These are phyloP conservation scores for Omphalotus guepiniiformis DNA, from an alignment of 768 basidiomycete species.

Conservation along the genomic window DNA sequence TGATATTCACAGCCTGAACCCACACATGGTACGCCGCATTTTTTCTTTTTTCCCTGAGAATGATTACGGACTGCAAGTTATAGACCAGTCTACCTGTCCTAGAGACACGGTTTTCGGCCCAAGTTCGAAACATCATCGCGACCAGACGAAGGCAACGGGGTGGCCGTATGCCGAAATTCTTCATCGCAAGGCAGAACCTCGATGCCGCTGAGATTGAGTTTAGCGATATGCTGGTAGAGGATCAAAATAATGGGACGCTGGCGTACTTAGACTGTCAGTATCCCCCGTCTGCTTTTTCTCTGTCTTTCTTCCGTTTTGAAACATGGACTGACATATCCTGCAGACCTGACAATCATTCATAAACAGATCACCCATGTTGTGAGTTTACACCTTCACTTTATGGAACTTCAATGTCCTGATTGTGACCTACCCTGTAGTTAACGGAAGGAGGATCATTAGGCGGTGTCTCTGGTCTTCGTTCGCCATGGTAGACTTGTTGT, in stretches of 20 bases:
- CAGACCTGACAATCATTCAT: conserved; percentile 47
- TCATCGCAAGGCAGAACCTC: conserved; percentile 86
- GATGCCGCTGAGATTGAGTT: conserved; percentile 95
- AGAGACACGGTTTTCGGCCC: conserved; percentile 71
- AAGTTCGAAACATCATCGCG: conserved; percentile 82
- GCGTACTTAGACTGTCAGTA: conserved; percentile 84
- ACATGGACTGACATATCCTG: conserved; percentile 5
- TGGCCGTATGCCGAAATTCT: conserved; percentile 50
- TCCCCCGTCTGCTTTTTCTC: neutral
- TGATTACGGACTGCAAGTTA: conserved; percentile 4
- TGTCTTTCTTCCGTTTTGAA: no score
- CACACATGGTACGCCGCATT: conserved; percentile 55
- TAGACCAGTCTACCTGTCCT: conserved; percentile 71
- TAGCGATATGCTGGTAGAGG: conserved; percentile 95
- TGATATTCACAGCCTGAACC: conserved; percentile 65
- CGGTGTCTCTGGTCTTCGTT: conserved; percentile 33
- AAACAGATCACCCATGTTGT: conserved; percentile 47
- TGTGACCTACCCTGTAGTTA: conserved; percentile 24
- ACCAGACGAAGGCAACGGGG: conserved; percentile 55
- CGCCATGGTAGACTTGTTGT: conserved; percentile 35
- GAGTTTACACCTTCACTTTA: conserved; percentile 16
- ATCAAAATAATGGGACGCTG: conserved; percentile 94
- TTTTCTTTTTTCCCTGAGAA: conserved; percentile 6
- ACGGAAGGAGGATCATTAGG: conserved; percentile 36
- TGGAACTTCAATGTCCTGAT: neutral